Conservation (phyloP, 306 rosid genomes). For the Leucaena leucocephala region DNA sequence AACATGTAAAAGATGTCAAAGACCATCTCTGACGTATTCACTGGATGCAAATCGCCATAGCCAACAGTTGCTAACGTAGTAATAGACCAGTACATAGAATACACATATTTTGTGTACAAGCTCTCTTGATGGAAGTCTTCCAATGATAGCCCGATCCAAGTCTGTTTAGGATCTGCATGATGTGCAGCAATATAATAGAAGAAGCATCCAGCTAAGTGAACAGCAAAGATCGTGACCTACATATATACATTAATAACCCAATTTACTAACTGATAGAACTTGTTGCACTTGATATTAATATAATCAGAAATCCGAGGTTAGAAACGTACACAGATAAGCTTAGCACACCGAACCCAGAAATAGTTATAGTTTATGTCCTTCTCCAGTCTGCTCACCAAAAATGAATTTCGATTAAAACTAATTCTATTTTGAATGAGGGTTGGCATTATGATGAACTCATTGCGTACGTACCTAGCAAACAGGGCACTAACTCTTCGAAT, state of each 20-base stretch:
- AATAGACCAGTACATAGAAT: conserved; percentile 87
- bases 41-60: conserved; percentile 92
- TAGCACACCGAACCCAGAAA: conserved; percentile 91
- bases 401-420: not conserved
- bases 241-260: conserved; percentile 29
- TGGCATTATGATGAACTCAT: not conserved
- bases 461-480: conserved; percentile 65
- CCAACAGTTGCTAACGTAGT: conserved; percentile 93
- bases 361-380: conserved; percentile 85
- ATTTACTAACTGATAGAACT: conserved; percentile 5
- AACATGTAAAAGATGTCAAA: conserved; percentile 89
- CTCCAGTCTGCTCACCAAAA: conserved; percentile 63
- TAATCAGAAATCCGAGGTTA: not conserved
- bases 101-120: conserved; percentile 78
- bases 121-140: conserved; percentile 50
- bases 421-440: too few species aligned
- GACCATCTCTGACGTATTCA: conserved; percentile 82
- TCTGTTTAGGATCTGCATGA: conserved; percentile 61
- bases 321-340: conserved; percentile 79
- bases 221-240: conserved; percentile 89
- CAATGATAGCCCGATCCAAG: conserved; percentile 75
- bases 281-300: not conserved
- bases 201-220: conserved; percentile 87
- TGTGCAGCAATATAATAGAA: conserved; percentile 86
- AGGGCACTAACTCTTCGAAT: conserved; percentile 88